phyloP scores from a whole-genome alignment of 306 rosid species.

The Cicer chorassanicum region DNA sequence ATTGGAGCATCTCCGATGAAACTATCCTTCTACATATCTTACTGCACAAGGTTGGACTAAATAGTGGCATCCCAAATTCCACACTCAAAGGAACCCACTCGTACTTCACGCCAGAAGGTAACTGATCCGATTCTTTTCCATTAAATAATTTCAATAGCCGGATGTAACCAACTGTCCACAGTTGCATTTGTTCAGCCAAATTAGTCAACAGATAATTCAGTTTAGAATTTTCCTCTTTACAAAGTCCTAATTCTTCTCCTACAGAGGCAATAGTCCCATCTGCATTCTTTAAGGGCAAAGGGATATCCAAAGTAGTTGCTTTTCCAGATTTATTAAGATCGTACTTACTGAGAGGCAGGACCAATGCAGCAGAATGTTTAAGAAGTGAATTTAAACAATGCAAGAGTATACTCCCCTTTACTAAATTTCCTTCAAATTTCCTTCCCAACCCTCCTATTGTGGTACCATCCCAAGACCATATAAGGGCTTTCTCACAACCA shows the following conservation, averaged over 20 bases:
- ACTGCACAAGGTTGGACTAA: conserved; percentile 79
- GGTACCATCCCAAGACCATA: conserved; percentile 98
- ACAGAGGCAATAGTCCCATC: conserved; percentile 71
- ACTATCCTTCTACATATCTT: conserved; percentile 78
- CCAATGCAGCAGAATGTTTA: conserved; percentile 82
- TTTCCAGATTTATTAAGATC: conserved; percentile 81
- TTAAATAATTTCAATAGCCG: conserved; percentile 72
- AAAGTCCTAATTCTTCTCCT: conserved; percentile 72
- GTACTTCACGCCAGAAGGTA: conserved; percentile 61
- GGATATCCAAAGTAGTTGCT: conserved; percentile 78
- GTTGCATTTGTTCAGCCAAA: conserved; percentile 68
- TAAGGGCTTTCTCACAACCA: conserved; percentile 90
- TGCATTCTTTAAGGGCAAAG: conserved; percentile 83
- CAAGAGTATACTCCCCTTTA: conserved; percentile 80
- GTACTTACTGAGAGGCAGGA: conserved; percentile 79
- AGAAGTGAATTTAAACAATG: conserved; percentile 92
- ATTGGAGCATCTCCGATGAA: conserved; percentile 82
- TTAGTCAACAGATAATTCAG: conserved; percentile 65
- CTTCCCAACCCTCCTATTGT: conserved; percentile 85
- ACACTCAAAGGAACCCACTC: conserved; percentile 96
- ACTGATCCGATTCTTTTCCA: conserved; percentile 60
- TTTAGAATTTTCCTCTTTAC: conserved; percentile 64
- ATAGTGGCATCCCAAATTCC: conserved; percentile 91
- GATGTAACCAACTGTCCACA: conserved; percentile 90
- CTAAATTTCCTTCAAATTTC: conserved; percentile 83